Base-by-base conservation (phyloP, 2,329 filamentous ascomycete genomes). In the Cordyceps fumosorosea region DNA sequence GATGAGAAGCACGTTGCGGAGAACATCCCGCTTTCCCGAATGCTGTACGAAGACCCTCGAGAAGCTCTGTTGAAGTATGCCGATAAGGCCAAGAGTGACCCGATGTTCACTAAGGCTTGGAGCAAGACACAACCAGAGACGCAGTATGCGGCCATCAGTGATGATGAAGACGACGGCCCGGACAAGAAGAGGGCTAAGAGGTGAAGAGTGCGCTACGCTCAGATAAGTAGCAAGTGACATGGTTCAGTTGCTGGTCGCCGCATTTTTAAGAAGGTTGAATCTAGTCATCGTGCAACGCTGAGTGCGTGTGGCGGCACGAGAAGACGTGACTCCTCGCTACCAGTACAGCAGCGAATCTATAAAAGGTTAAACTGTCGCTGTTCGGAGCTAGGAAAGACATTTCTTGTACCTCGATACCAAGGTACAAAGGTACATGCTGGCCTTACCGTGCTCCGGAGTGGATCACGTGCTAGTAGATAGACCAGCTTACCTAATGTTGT, bases 11-110 rank as follows among this genome's bases (percentile, higher is more conserved):
- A 96, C 72, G 91, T 99, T 64, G 88, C 88, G 68, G 86, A 93
- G 71, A 90, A 90, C 66, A 96, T 98, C 59, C 91, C 93, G 32
- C 82, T 98, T 14, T 93, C 91, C 65, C 88, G 86, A 65, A 96
- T 99, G 91, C 82, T 96, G 54, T 93, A 99, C 74, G 95, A 99
- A 74, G 95, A 99, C 77, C 95, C 95, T 0, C 82, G 95, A 66
- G 95, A 96, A 75, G 95, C 95, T 52, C 78, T 99, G 70, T 78
- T 99, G 64, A 97, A 96, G 78, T 99, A 98, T 79, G 93, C 92
- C 44, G 91, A 96, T 61, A 88, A 96, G 72, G 92, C 93, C 14
- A 87, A 96, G 75, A 93, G 91, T 72, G 93, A 98, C 72, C 93
- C 93, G 0, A 83, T 96, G 69, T 99, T 98, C 71, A 99, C 95